These are phyloP conservation scores for Macrolepiota fuliginosa DNA, from an alignment of 768 basidiomycete genomes.

Conservation along the genomic window DNA sequence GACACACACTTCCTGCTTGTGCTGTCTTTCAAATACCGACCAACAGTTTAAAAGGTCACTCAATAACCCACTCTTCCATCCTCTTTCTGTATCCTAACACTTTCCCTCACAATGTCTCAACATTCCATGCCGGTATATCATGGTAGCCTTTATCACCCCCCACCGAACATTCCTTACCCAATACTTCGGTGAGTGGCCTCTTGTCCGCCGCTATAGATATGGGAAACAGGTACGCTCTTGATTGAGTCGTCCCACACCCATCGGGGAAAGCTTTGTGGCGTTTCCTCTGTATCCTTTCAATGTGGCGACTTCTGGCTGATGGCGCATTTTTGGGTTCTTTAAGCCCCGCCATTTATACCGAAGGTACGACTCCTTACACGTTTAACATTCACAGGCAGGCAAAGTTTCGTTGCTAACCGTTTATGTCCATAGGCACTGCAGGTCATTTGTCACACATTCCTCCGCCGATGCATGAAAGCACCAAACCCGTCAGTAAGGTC, in stretches of 20 bases:
- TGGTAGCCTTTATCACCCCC: not conserved
- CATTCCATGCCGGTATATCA: not conserved
- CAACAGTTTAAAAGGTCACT: not conserved
- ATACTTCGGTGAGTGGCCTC: conserved; percentile 4
- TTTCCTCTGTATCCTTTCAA: not conserved
- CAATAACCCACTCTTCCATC: not conserved
- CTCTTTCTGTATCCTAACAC: not conserved
- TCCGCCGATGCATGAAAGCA: conserved; percentile 9
- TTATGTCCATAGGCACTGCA: conserved; percentile 5
- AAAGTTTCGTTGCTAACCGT: conserved; percentile 11
- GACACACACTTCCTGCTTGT: not conserved
- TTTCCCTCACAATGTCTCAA: not conserved
- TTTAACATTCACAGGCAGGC: conserved; percentile 5
- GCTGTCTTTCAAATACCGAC: conserved; percentile 6
- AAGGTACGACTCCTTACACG: conserved; percentile 5
- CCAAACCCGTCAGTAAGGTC: not conserved
- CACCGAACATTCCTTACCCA: not conserved
- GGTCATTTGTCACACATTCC: conserved; percentile 4
- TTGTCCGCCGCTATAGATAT: not conserved
- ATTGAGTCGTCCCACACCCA: not conserved
- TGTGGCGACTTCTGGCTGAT: conserved; percentile 1
- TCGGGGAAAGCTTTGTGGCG: not conserved
- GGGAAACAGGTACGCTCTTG: not conserved
- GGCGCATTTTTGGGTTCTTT: not conserved
- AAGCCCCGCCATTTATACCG: conserved; percentile 1